Base-by-base conservation (phyloP, 2,329 filamentous ascomycete genomes). In the Didymella segeticola region DNA sequence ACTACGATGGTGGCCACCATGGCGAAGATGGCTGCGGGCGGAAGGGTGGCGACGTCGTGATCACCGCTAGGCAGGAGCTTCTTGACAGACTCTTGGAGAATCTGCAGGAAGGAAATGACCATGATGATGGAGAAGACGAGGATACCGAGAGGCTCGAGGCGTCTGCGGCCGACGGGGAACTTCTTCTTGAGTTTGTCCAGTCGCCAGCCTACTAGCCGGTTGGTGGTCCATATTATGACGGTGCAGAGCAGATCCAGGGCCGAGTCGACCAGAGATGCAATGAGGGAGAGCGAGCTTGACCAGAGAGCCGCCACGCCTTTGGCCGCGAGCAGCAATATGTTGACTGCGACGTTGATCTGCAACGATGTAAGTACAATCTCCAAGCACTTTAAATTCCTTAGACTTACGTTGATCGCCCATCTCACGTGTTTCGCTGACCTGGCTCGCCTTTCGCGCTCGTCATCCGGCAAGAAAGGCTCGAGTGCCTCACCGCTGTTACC, bases 71-170 rank as follows among this genome's bases (percentile, higher is more conserved):
- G 83, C 27, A 83, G 75, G 8, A 87, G 67, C 57, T 85, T 85
- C 57, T 78, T 68, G 1, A 86, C 78, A n/a, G 83, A 86, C 64
- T 87, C 83, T 62, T 86, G 76, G 7, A 85, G 71, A 37, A 88
- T 84, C 61, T 87, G 84, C 7, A 82, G 68, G 60, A 87, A 87
- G 2, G 83, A 85, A 3, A 86, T 81, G 41, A 87, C 78, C 84
- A 87, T 87, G 57, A 75, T 82, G 57, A 86, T 82, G 22, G 80
- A 83, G 70, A 87, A 87, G 4, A 36, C 33, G 10, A 36, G 33
- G 17, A 36, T 36, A 3, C 33, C 33, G 9, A 36, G 17, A 14
- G 33, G 33, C 17, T 36, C 33, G 33, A 36, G 33, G 15, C 33
- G 33, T 20, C 33, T 64, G 7, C 72, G 64, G 6, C 72, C 73